phyloP scores from a whole-genome alignment of 352 stramenopile species.

The Albugo laibachii region DNA sequence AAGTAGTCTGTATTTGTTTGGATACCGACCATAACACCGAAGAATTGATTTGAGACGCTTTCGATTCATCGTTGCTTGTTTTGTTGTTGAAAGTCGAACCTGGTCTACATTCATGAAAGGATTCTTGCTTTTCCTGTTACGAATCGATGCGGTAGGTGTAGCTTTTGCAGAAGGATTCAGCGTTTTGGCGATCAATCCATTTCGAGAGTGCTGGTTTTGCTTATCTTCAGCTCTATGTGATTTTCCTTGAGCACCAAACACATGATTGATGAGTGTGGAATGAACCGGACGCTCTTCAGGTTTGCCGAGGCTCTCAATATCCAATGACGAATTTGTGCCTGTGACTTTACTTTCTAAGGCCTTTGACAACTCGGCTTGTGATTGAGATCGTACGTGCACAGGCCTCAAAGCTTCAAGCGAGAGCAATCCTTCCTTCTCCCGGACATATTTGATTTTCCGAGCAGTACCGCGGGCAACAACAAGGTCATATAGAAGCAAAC shows the following conservation, averaged over 20 bases:
- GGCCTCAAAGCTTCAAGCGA: conserved; percentile 7
- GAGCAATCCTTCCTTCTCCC: conserved; percentile 19
- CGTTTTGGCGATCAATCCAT: neutral
- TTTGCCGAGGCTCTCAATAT: neutral
- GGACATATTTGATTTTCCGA: conserved; percentile 12
- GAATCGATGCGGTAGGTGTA: neutral
- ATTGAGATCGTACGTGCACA: too few relatives aligned
- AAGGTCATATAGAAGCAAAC: conserved; percentile 60
- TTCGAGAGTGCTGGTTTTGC: neutral
- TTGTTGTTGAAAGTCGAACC: neutral
- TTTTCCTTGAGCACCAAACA: conserved; percentile 24
- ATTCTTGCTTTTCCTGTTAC: neutral
- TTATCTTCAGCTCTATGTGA: neutral
- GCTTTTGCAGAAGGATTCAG: neutral
- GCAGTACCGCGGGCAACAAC: conserved; percentile 51
- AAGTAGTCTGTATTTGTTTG: conserved; percentile 61
- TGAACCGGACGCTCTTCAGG: conserved; percentile 16
- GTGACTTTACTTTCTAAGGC: neutral
- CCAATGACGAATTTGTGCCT: too few relatives aligned
- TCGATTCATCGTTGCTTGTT: conserved; percentile 36
- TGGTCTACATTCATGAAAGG: neutral
- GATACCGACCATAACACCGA: conserved; percentile 50
- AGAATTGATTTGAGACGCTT: conserved; percentile 42
- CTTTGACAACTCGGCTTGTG: neutral
- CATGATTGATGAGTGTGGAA: conserved; percentile 51